These are phyloP conservation scores for Trichosanthes cucumerina DNA, from an alignment of 306 rosid genomes.

Conservation along the genomic window DNA sequence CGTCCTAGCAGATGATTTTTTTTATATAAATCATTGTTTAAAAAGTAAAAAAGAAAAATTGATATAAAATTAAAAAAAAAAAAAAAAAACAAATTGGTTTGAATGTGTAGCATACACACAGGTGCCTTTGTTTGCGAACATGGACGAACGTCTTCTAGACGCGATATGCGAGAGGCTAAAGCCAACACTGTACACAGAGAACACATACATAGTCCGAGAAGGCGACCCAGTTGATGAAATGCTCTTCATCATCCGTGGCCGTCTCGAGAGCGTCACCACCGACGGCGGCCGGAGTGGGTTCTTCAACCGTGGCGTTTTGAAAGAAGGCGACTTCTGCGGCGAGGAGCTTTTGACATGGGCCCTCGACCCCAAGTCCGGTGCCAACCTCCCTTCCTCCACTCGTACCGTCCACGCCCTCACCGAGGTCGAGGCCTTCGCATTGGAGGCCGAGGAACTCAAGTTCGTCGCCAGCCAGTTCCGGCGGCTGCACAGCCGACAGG, in stretches of 20 bases:
- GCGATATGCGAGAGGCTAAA: slow-evolving; percentile 88
- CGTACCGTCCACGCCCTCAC: slow-evolving; percentile 69
- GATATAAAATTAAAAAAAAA: no score
- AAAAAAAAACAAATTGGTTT: no score
- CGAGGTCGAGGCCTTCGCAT: slow-evolving; percentile 90
- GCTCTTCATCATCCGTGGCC: slow-evolving; percentile 85
- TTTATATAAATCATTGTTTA: no score
- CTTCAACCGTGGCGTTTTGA: slow-evolving; percentile 69
- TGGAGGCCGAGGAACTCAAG: slow-evolving; percentile 81
- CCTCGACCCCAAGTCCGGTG: slow-evolving; percentile 60
- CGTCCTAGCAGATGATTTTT: no score
- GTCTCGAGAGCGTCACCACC: slow-evolving; percentile 75
- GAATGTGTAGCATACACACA: slow-evolving; percentile 10
- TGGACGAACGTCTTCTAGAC: slow-evolving; percentile 84
- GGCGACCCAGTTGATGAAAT: slow-evolving; percentile 87
- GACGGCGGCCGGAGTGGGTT: slow-evolving; percentile 97
- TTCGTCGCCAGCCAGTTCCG: slow-evolving; percentile 84
- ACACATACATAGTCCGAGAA: slow-evolving; percentile 65
- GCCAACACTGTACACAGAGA: slow-evolving; percentile 65
- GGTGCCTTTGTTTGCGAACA: slow-evolving; percentile 89
- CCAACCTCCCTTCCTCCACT: slow-evolving; percentile 84
- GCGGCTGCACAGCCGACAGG: slow-evolving; percentile 72
- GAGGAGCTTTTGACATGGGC: slow-evolving; percentile 96
- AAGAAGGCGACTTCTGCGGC: slow-evolving; percentile 82
- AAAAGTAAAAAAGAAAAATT: no score